phyloP scores from a whole-genome alignment of 192 early-diverging fungal genomes.

The Coemansia sp. region DNA sequence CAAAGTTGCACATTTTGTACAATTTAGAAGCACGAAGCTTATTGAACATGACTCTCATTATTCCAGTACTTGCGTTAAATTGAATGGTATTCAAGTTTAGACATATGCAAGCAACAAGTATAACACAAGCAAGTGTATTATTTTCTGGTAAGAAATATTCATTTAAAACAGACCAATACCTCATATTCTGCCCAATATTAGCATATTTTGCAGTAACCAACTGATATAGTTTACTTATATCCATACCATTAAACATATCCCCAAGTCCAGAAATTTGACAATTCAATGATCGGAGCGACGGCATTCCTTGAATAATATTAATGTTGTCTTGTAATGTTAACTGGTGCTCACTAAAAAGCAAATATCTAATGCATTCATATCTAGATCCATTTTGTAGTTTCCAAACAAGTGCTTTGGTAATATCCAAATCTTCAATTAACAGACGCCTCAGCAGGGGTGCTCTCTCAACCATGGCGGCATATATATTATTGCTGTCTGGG shows the following conservation, averaged over 20 bases:
- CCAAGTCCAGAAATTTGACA: not conserved
- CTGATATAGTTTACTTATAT: not conserved
- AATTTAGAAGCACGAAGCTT: not conserved
- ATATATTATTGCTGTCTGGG: not conserved
- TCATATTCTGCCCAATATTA: not conserved
- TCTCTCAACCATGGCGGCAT: not conserved
- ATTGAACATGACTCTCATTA: not conserved
- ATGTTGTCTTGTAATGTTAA: not conserved
- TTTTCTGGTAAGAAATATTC: not conserved
- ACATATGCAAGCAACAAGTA: not conserved
- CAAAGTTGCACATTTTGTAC: not conserved
- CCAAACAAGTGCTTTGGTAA: not conserved
- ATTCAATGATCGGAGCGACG: not conserved
- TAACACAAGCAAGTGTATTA: not conserved
- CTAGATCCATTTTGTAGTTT: not conserved
- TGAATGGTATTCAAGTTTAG: not conserved
- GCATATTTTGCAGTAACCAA: not conserved
- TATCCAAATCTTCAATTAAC: not conserved
- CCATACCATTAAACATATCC: not conserved
- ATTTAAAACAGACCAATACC: not conserved
- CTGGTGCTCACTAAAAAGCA: not conserved
- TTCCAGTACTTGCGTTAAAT: not conserved
- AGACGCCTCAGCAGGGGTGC: not conserved
- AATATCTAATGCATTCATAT: not conserved
- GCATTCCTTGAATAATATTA: not conserved